These are phyloP conservation scores for Phlegmacium glaucopus DNA, from an alignment of 768 basidiomycete species.

Conservation along the genomic window DNA sequence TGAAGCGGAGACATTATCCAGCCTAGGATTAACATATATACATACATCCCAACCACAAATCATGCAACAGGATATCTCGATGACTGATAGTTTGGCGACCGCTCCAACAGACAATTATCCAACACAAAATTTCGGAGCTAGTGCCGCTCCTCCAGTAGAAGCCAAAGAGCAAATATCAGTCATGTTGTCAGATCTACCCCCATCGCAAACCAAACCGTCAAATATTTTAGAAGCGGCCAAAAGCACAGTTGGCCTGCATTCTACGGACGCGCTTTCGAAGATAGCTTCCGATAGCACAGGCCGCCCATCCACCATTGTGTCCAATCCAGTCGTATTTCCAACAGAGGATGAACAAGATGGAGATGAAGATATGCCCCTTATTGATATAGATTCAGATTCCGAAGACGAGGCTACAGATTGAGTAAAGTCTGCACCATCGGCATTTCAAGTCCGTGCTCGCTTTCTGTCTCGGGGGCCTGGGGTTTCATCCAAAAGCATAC, in stretches of 20 bases:
- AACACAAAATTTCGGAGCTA: not conserved
- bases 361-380: conserved; percentile 74
- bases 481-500: conserved; percentile 19
- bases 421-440: not conserved
- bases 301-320: not conserved
- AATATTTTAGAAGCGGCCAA: not conserved
- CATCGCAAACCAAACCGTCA: not conserved
- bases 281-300: too few species aligned
- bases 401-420: conserved; percentile 44
- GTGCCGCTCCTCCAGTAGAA: not conserved
- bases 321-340: not conserved
- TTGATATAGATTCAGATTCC: conserved; percentile 79
- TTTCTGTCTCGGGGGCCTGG: conserved; percentile 16
- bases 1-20: conserved; percentile 46
- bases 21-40: conserved; percentile 31
- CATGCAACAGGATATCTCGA: conserved; percentile 17
- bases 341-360: conserved; percentile 40
- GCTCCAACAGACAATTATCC: not conserved
- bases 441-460: conserved; percentile 17
- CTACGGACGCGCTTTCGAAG: too few species aligned
- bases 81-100: conserved; percentile 17
- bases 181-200: not conserved
- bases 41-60: conserved; percentile 5
- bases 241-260: too few species aligned
- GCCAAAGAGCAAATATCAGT: not conserved